Base-by-base conservation (phyloP, 2,329 filamentous ascomycete species). In the Amphichorda felina region DNA sequence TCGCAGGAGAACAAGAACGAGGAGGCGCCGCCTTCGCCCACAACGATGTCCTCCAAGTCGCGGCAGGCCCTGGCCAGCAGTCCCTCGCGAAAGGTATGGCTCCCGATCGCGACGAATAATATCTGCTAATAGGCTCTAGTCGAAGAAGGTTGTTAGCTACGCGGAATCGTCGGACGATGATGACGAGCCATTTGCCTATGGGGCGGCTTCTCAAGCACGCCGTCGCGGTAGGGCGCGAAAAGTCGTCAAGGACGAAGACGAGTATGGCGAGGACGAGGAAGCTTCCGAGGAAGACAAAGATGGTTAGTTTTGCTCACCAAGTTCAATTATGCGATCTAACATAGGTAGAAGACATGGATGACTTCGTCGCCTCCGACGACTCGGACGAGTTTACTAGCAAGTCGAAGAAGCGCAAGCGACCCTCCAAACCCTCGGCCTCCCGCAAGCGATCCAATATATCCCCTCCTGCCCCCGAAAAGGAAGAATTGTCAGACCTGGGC, bases 311-410 rank as follows among this genome's bases (percentile, higher is more conserved):
- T 5, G 14, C 16, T 8, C 11, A 19, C 2, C 3, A 8, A 15
- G 14, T 13, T n/a, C n/a, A n/a, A n/a, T 11, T 21, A 14, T 13
- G 21, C 27, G 7, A 39, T 14, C 16, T 13, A 16, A 22, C 14
- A 3, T 43, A 46, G 47, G 2, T 33, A 72, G 63, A 69, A 59
- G 84, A 91, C 36, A 75, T 93, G 63, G 85, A 80, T 41, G 83
- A 94, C 53, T 96, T 96, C 49, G 68, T 96, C 17, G 87, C 82
- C 4, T 77, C 82, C 0, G 88, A 95, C 48, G 85, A 93, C 29
- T 89, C 85, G 0, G 87, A 94, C 33, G 82, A 77, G 14, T 55
- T 53, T 11, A 50, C 67, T 41, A 44, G 64, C 47, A 53, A 68
- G 17, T 64, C 80, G 0, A 82, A 75, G 51, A 94, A 94, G 59